Percentiles rank a stretch among this genome's conserved stretches.
These are phyloP conservation scores for Herpetomonas samuelpessoai DNA, from an alignment of 208 protist genomes.

Conservation along the genomic window DNA sequence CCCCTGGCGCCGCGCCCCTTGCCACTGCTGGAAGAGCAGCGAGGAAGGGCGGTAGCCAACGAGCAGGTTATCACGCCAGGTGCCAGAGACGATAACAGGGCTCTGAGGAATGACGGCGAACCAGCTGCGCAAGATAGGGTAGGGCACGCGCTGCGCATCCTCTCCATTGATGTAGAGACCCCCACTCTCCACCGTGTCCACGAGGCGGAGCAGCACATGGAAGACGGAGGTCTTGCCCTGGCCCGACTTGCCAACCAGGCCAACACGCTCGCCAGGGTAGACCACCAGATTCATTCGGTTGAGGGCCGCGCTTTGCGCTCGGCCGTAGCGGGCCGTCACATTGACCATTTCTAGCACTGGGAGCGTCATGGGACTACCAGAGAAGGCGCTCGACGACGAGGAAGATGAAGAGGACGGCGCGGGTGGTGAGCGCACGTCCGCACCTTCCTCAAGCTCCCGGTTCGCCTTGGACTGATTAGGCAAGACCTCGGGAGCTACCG, in stretches of 20 bases:
- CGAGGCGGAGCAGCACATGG: constrained; percentile 50
- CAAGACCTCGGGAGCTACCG: neutral
- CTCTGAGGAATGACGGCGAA: constrained; percentile 98
- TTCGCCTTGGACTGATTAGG: too few species aligned
- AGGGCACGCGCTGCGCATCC: constrained; percentile 81
- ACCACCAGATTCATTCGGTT: constrained; percentile 45
- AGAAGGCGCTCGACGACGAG: constrained; percentile 1
- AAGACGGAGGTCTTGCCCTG: constrained; percentile 69
- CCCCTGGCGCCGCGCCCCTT: neutral
- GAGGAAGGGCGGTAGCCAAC: constrained; percentile 25
- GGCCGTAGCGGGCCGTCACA: constrained; percentile 54
- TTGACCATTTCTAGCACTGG: constrained; percentile 56
- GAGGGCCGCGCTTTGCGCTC: constrained; percentile 45
- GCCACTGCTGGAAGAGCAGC: neutral
- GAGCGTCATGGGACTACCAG: constrained; percentile 5
- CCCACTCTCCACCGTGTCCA: constrained; percentile 80
- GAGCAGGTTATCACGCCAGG: constrained; percentile 93
- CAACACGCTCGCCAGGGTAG: constrained; percentile 40
- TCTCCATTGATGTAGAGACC: constrained; percentile 89
- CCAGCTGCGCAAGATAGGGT: constrained; percentile 87
- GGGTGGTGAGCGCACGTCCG: neutral
- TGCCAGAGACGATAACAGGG: constrained; percentile 92
- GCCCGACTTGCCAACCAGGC: constrained; percentile 62
- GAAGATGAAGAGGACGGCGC: constrained; percentile 3
- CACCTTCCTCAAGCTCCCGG: neutral